Percentiles rank a stretch among this genome's conserved stretches.
Conservation (phyloP, 225 moss, liverwort and hornwort species). For the Physcomitrellopsis africana region DNA sequence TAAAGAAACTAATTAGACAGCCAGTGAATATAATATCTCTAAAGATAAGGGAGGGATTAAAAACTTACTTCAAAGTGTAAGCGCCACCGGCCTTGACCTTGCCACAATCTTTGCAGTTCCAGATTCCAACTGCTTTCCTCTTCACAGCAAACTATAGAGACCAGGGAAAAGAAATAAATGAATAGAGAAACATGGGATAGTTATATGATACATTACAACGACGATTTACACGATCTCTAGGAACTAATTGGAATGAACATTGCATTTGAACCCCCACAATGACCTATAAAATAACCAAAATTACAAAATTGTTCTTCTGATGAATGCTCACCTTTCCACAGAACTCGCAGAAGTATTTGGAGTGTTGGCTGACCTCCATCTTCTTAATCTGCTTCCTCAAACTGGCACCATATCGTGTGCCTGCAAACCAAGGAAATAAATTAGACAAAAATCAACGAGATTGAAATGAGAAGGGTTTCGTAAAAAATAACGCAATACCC, state of each 20-base stretch:
- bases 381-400: constrained; percentile 85
- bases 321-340: constrained; percentile 60
- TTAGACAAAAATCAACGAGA: not conserved
- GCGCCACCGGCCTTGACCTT: constrained; percentile 70
- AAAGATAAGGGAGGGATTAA: not conserved
- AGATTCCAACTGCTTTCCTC: constrained; percentile 70
- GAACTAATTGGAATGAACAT: no score
- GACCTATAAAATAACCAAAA: no score
- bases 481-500: not conserved
- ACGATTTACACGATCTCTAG: no score
- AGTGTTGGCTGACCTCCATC: constrained; percentile 67
- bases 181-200: not conserved
- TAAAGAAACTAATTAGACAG: not conserved
- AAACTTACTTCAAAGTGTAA: constrained; percentile 64
- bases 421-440: constrained; percentile 28
- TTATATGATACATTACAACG: not conserved
- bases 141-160: constrained; percentile 60
- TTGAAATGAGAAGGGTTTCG: not conserved
- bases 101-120: constrained; percentile 70
- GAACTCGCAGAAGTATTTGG: constrained; percentile 82
- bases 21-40: not conserved
- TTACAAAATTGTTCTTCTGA: not conserved
- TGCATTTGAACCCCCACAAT: no score
- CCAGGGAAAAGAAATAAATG: not conserved
- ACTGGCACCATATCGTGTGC: constrained; percentile 82